Conservation (phyloP, 768 basidiomycete genomes). For the Termitomyces heimii region DNA sequence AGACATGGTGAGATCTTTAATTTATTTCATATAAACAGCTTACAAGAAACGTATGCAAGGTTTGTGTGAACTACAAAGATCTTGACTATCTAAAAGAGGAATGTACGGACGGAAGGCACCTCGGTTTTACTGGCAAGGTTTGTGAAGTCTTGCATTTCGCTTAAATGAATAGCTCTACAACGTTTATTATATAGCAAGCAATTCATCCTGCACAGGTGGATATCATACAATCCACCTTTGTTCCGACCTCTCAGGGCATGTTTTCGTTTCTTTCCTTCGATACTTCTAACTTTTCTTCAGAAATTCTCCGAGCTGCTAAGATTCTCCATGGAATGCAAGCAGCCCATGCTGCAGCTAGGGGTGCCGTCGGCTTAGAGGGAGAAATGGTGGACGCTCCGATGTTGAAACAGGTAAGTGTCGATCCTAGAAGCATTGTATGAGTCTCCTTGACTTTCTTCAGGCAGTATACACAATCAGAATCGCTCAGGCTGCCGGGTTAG, state of each 20-base stretch:
- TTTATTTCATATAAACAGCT: background rate
- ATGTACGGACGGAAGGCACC: slow-evolving; percentile 66
- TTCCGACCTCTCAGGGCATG: slow-evolving; percentile 65
- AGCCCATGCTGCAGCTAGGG: slow-evolving; percentile 46
- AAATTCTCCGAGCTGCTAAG: slow-evolving; percentile 69
- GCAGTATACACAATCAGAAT: slow-evolving; percentile 43
- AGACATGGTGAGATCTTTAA: slow-evolving; percentile 62
- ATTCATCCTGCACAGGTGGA: slow-evolving; percentile 87
- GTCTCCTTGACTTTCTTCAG: slow-evolving; percentile 14
- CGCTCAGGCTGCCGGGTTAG: slow-evolving; percentile 49
- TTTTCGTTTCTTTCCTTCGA: background rate
- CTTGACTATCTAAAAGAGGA: slow-evolving; percentile 61
- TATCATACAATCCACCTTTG: slow-evolving; percentile 71
- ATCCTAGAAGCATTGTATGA: background rate
- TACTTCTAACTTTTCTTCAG: slow-evolving; percentile 18
- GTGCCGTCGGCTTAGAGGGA: slow-evolving; percentile 74
- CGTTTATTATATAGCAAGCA: slow-evolving; percentile 60
- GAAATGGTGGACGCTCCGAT: slow-evolving; percentile 93
- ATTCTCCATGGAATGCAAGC: slow-evolving; percentile 63
- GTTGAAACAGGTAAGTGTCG: slow-evolving; percentile 62
- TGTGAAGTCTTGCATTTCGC: background rate
- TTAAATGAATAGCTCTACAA: background rate
- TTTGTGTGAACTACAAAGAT: slow-evolving; percentile 86
- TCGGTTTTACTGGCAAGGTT: slow-evolving; percentile 92
- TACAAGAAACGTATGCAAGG: slow-evolving; percentile 32